These are phyloP conservation scores for Bipolaris victoriae DNA, from an alignment of 2,329 filamentous ascomycete genomes.

Conservation along the genomic window DNA sequence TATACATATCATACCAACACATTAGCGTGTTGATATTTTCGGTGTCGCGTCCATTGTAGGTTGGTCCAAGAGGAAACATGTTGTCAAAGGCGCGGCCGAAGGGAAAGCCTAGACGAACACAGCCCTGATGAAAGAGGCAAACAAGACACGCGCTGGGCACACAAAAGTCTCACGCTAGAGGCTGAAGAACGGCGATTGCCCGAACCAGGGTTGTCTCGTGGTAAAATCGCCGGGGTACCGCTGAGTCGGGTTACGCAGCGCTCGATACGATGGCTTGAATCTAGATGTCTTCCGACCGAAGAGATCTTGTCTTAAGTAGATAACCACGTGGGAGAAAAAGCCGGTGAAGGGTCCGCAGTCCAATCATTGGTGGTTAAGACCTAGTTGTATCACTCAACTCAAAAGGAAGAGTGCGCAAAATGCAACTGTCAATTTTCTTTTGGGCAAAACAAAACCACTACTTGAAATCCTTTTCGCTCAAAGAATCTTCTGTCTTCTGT, in stretches of 20 bases:
- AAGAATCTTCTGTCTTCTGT: conserved; percentile 39
- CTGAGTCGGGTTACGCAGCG: not conserved
- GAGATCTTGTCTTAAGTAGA: not conserved
- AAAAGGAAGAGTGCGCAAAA: not conserved
- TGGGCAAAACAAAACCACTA: conserved; percentile 5
- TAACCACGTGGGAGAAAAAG: not conserved
- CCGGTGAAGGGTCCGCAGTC: not conserved
- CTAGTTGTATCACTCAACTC: not conserved
- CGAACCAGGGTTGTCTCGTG: not conserved
- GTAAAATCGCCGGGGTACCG: not conserved
- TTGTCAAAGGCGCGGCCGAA: not conserved
- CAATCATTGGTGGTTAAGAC: not conserved
- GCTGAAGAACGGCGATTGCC: not conserved
- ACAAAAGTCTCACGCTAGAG: not conserved
- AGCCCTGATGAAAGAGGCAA: not conserved
- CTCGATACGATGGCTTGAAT: not conserved
- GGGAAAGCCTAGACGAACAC: not conserved
- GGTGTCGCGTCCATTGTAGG: not conserved
- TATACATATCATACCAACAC: not conserved
- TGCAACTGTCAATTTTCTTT: not conserved
- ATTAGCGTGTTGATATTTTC: not conserved
- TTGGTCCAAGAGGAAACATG: not conserved
- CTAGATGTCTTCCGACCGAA: not conserved
- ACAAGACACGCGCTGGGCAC: not conserved
- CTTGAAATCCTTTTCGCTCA: conserved; percentile 35